A percentile compares a stretch with the other conserved stretches of the same genome.
Evolutionary conservation across 2,329 filamentous ascomycete genomes (phyloP).

Genomic region (Phaeosphaeria sp.): DNA sequence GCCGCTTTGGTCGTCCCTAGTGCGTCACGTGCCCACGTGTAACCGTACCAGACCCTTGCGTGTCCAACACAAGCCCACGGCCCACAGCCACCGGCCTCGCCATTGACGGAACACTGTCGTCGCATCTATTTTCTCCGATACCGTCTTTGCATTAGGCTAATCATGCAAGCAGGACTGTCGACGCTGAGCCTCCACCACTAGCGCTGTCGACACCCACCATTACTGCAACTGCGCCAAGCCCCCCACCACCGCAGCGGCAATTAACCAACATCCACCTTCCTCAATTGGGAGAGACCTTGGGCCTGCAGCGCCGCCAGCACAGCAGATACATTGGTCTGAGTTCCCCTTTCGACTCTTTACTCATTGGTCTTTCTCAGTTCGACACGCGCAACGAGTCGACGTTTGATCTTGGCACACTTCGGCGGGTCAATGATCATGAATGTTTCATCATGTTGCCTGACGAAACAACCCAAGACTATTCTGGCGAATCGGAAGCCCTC

Average conservation of each 20-base stretch:
- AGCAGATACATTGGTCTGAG: conserved; percentile 85
- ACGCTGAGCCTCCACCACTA: conserved; percentile 49
- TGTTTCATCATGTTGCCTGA: conserved; percentile 84
- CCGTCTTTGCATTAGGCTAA: conserved; percentile 25
- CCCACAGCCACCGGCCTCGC: background rate
- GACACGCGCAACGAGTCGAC: conserved; percentile 83
- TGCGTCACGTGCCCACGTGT: conserved; percentile 33
- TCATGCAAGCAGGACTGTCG: conserved; percentile 43
- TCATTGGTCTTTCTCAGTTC: conserved; percentile 81
- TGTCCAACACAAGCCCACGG: background rate
- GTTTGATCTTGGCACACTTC: conserved; percentile 66
- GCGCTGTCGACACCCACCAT: conserved; percentile 49
- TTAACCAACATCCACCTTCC: conserved; percentile 41
- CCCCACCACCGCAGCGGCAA: conserved; percentile 39
- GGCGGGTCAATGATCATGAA: conserved; percentile 78
- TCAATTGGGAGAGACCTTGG: conserved; percentile 61
- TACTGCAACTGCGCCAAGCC: conserved; percentile 49
- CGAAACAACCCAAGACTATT: conserved; percentile 72
- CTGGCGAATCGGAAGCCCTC: conserved; percentile 72
- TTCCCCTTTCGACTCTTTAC: conserved; percentile 82
- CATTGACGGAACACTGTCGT: background rate
- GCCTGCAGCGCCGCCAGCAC: conserved; percentile 78
- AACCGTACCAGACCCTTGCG: conserved; percentile 6
- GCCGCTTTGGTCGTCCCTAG: conserved; percentile 9
- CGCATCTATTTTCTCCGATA: background rate